Conservation (phyloP, 2,329 filamentous ascomycete genomes). For the Orbilia ellipsospora region DNA sequence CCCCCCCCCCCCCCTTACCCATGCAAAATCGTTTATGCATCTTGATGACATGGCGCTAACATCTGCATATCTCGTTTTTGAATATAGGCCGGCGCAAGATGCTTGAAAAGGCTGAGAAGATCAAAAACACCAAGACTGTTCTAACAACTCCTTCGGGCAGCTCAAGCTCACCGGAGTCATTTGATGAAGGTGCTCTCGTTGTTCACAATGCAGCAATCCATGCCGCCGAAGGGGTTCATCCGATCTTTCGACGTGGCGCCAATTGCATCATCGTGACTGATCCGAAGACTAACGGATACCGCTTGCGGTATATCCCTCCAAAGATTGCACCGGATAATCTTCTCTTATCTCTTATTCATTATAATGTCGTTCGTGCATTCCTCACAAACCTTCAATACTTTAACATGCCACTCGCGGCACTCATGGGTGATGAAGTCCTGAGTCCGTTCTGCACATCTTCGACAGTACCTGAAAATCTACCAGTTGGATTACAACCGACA, state of each 20-base stretch:
- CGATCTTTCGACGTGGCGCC: constrained; percentile 35
- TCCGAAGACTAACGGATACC: constrained; percentile 41
- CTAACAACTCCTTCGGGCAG: constrained; percentile 7
- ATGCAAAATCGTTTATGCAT: constrained; percentile 44
- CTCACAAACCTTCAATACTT: constrained; percentile 47
- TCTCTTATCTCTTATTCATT: constrained; percentile 50
- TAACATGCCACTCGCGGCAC: constrained; percentile 40
- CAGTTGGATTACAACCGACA: constrained; percentile 59
- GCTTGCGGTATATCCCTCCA: constrained; percentile 53
- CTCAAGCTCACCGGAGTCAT: constrained; percentile 11
- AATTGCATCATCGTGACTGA: constrained; percentile 51
- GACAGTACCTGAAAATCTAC: constrained; percentile 37
- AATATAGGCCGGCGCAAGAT: constrained; percentile 53
- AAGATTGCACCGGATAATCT: constrained; percentile 52
- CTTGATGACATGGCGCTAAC: constrained; percentile 48
- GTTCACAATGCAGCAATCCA: constrained; percentile 35
- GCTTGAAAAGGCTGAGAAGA: constrained; percentile 49
- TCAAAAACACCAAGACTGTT: constrained; percentile 45
- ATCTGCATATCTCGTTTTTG: constrained; percentile 31
- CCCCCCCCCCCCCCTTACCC: not conserved
- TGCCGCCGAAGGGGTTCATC: constrained; percentile 18
- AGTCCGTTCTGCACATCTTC: constrained; percentile 55
- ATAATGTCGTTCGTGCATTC: constrained; percentile 52
- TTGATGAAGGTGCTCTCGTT: constrained; percentile 25
- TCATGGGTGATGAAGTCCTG: constrained; percentile 56